A percentile compares a stretch with the other conserved stretches of the same genome.
Evolutionary conservation across 1,139 yeast species (phyloP).

Genomic region (Geotrichum phurueaensis): DNA sequence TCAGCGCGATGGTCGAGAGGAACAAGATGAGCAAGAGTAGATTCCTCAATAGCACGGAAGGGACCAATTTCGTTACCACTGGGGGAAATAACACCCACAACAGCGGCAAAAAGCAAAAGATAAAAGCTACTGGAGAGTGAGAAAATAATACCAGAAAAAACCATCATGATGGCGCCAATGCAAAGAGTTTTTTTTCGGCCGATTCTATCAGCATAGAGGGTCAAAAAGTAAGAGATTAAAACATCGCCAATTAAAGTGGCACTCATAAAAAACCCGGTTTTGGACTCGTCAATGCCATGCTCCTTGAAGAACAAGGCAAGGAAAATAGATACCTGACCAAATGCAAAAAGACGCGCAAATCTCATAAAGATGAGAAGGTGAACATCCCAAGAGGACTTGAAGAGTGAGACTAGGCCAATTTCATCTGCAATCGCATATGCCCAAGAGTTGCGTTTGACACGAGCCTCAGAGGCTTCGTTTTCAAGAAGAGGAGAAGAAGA

Average conservation of each 20-base stretch:
- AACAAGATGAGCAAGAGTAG: constrained; percentile 76
- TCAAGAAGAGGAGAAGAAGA: constrained; percentile 3
- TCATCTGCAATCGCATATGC: constrained; percentile 8
- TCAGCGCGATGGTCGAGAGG: constrained; percentile 62
- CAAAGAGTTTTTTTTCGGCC: constrained; percentile 67
- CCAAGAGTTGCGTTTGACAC: constrained; percentile 5
- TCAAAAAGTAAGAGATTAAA: constrained; percentile 26
- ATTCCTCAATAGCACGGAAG: constrained; percentile 82
- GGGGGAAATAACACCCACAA: constrained; percentile 71
- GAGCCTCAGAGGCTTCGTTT: neutral
- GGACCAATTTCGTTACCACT: constrained; percentile 94
- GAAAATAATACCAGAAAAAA: constrained; percentile 61
- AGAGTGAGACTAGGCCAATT: constrained; percentile 16
- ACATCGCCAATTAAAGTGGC: constrained; percentile 35
- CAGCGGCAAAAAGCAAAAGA: constrained; percentile 57
- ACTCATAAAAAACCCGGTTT: constrained; percentile 79
- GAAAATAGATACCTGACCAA: constrained; percentile 69
- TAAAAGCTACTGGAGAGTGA: constrained; percentile 47
- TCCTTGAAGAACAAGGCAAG: constrained; percentile 61
- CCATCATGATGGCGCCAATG: constrained; percentile 66
- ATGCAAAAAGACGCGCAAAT: constrained; percentile 66
- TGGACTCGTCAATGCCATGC: constrained; percentile 49
- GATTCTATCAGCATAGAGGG: constrained; percentile 73
- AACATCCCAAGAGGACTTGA: constrained; percentile 42
- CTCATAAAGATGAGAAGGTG: constrained; percentile 65